These are phyloP conservation scores for Solanum phureja DNA, from an alignment of 257 asterid species.

Conservation along the genomic window DNA sequence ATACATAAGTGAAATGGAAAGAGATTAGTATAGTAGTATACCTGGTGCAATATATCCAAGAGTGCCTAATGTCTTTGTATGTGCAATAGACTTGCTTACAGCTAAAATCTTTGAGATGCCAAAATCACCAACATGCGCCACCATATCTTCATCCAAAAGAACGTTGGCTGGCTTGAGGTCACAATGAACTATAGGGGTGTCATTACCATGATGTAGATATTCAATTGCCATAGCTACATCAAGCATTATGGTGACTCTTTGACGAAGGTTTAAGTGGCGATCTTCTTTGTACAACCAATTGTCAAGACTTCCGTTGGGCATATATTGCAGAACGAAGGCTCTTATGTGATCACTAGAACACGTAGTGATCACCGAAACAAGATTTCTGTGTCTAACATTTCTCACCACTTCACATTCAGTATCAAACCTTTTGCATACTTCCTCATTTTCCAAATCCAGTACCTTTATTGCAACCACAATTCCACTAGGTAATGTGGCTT, in stretches of 20 bases:
- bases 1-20: neutral
- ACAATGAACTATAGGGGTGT: conserved; percentile 21
- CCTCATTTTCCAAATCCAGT: conserved; percentile 11
- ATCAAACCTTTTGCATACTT: conserved; percentile 13
- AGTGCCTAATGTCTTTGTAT: conserved; percentile 24
- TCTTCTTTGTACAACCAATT: conserved; percentile 15
- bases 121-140: conserved; percentile 7
- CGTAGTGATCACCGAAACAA: conserved; percentile 20
- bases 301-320: conserved; percentile 30
- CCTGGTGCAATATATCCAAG: conserved; percentile 40
- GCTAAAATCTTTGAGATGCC: conserved; percentile 26
- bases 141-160: conserved; percentile 22
- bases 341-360: conserved; percentile 11
- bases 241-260: conserved; percentile 14
- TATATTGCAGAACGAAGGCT: conserved; percentile 23
- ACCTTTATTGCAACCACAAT: conserved; percentile 21
- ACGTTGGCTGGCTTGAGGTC: conserved; percentile 29
- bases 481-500: conserved; percentile 11
- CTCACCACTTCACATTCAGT: conserved; percentile 21
- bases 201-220: conserved; percentile 24
- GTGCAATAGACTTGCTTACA: neutral
- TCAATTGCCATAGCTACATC: conserved; percentile 30
- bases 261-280: conserved; percentile 1
- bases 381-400: conserved; percentile 20
- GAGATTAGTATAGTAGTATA: neutral